Evolutionary conservation across 768 basidiomycete genomes (phyloP), one percentile per base, ranked within the genome.

Genomic region (Russula lepida): DNA sequence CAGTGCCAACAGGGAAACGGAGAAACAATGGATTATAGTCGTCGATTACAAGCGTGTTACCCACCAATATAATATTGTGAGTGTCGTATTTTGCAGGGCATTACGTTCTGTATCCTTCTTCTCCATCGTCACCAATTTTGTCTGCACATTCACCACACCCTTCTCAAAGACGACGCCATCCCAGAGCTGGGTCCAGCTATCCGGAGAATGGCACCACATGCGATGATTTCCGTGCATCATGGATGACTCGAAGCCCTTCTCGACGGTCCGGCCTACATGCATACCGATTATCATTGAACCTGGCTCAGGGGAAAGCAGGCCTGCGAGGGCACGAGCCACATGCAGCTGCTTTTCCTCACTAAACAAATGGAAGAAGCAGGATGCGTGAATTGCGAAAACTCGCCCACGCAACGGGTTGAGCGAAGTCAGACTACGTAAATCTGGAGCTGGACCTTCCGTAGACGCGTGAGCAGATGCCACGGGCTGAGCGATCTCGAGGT

Each of bases 341-440:
- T 75, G 64, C 11, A 70, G 59, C 64, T 84, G 81, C 27, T 71
- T 30, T 21, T 49, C 48, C 37, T 58, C 56, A 2, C 8, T 8
- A 48, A 84, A 84, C 28, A 83, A 68, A 69, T 76, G 73, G 67
- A 85, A 84, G 69, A 84, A 71, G 6, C 77, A 69, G 12, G 77
- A 73, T 1, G 78, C 77, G 65, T 82, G 78, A n/a, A 85, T 80
- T 5, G 70, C 78, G 13, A 79, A 76, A 33, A 82, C 69, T 23
- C 72, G 76, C 3, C 80, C 79, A 49, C 66, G 76, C 7, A 83
- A 71, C 5, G 77, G 75, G 21, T 72, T 80, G 37, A 84, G 71
- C 0, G 78, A 77, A 1, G 58, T 73, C 32, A 81, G 59, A 1
- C 69, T 63, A 4, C 63, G 37, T 44, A 81, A 64, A 52, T 65